A percentile compares a stretch with the other conserved stretches of the same genome.
Evolutionary conservation across 2,329 filamentous ascomycete genomes (phyloP).

Genomic region (Colletotrichum tropicicola): DNA sequence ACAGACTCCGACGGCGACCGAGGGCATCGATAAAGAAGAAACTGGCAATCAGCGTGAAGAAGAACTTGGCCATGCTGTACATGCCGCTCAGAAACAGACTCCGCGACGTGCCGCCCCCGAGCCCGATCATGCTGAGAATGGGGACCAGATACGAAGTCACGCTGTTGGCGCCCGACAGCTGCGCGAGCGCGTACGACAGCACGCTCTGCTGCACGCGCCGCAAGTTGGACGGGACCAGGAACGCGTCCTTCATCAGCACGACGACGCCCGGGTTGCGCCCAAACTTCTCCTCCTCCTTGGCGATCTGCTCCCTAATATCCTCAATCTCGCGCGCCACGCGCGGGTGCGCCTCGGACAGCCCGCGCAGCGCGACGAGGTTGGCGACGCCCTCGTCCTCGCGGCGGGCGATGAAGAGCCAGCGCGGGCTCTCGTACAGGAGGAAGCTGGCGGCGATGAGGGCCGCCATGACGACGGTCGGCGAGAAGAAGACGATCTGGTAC

Average conservation of each 20-base stretch:
- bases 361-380: constrained; percentile 33
- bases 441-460: constrained; percentile 38
- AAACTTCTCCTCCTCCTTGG: constrained; percentile 23
- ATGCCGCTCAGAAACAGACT: constrained; percentile 51
- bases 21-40: constrained; percentile 56
- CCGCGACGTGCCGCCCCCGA: constrained; percentile 37
- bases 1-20: constrained; percentile 47
- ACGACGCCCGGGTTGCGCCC: constrained; percentile 29
- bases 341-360: constrained; percentile 36
- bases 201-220: constrained; percentile 48
- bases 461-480: constrained; percentile 37
- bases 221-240: constrained; percentile 46
- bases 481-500: constrained; percentile 36
- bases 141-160: constrained; percentile 54
- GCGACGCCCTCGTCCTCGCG: constrained; percentile 37
- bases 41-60: constrained; percentile 48
- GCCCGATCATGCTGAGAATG: constrained; percentile 48
- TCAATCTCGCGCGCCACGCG: constrained; percentile 37
- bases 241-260: constrained; percentile 44
- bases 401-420: constrained; percentile 45
- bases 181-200: constrained; percentile 47
- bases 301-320: constrained; percentile 41
- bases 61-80: constrained; percentile 53
- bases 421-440: constrained; percentile 46
- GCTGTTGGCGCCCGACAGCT: constrained; percentile 53